These are phyloP conservation scores for Rhexocercosporidium sp. DNA, from an alignment of 2,329 filamentous ascomycete genomes.

Conservation along the genomic window DNA sequence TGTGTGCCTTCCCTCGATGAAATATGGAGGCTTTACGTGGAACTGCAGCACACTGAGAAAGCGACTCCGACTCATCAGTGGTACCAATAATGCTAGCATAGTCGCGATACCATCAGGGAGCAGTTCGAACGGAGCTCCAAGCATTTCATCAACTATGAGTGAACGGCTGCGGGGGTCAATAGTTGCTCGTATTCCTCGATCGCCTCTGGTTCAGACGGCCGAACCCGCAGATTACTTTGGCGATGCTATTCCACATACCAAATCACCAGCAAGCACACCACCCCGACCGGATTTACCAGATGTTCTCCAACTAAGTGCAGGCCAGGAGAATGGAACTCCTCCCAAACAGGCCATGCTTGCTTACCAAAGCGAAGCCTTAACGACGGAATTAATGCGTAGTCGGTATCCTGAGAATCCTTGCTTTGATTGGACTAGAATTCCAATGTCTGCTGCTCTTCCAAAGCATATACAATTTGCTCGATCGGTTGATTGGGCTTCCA, in stretches of 20 bases:
- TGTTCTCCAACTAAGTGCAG: conserved; percentile 8
- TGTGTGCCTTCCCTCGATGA: conserved; percentile 57
- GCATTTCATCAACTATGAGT: conserved; percentile 26
- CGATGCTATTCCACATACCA: conserved; percentile 12
- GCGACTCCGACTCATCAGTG: conserved; percentile 72
- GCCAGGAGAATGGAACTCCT: neutral
- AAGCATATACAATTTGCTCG: conserved; percentile 76
- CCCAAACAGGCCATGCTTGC: conserved; percentile 31
- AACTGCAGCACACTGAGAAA: conserved; percentile 71
- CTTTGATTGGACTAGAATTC: conserved; percentile 83
- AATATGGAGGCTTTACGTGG: conserved; percentile 72
- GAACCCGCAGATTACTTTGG: conserved; percentile 41
- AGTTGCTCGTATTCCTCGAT: conserved; percentile 11
- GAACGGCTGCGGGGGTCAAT: conserved; percentile 24
- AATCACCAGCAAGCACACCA: conserved; percentile 2
- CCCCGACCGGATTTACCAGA: conserved; percentile 11
- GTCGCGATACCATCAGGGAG: conserved; percentile 32
- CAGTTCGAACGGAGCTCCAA: conserved; percentile 31
- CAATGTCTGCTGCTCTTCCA: conserved; percentile 65
- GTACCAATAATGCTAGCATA: conserved; percentile 46
- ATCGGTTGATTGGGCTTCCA: conserved; percentile 74
- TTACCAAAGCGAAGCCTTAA: conserved; percentile 20
- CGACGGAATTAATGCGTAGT: conserved; percentile 22
- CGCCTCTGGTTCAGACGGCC: conserved; percentile 23
- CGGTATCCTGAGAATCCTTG: conserved; percentile 32